These are phyloP conservation scores for Scenedesmus sp. DNA, from an alignment of 163 green algal species.

Conservation along the genomic window DNA sequence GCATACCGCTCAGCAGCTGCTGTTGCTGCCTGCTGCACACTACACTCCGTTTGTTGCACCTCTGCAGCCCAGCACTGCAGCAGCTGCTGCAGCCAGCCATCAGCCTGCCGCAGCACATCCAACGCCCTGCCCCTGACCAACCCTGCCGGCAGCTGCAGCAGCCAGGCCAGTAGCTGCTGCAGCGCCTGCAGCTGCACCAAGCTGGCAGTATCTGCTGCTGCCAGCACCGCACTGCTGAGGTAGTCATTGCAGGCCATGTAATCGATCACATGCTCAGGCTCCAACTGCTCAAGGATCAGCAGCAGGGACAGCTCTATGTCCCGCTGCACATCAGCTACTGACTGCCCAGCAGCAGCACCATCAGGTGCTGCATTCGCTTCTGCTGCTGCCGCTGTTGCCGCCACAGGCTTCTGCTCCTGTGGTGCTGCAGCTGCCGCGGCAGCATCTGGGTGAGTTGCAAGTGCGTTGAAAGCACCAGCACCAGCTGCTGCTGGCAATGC, in stretches of 20 bases:
- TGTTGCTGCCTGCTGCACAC: background rate
- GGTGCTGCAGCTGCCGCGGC: background rate
- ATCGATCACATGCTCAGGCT: background rate
- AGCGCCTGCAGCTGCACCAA: background rate
- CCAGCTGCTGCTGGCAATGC: no score
- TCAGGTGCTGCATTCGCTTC: background rate
- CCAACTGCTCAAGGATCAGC: background rate
- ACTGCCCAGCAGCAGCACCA: background rate
- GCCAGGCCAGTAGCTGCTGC: background rate
- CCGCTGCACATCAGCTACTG: background rate
- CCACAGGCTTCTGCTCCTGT: background rate
- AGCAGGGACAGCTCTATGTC: background rate
- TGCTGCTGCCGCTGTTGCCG: background rate
- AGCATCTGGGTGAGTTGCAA: background rate
- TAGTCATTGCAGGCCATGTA: background rate
- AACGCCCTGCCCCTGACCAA: no score
- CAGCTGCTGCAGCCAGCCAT: background rate
- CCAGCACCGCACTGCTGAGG: background rate
- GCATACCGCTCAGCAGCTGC: background rate
- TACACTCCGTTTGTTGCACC: background rate
- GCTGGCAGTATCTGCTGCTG: background rate
- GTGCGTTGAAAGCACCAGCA: no score
- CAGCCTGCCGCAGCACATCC: background rate
- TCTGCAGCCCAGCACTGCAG: background rate
- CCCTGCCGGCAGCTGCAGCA: background rate